Evolutionary conservation across 345 rosid species (phyloP).

Genomic region (Ceriops tagal): DNA sequence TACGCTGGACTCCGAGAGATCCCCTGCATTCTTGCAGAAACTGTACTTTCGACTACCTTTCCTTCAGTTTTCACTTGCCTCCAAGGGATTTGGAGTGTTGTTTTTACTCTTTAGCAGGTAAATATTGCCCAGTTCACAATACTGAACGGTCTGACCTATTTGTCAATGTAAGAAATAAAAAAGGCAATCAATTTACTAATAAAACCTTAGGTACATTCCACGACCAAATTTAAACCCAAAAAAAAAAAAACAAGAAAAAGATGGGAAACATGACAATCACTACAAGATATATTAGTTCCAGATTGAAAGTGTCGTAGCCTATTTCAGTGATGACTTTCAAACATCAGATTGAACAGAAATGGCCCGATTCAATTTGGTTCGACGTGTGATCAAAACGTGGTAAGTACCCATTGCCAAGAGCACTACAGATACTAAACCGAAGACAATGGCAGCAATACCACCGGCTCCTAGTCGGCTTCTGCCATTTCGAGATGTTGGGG

Average conservation of each 20-base stretch:
- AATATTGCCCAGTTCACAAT: too few species aligned
- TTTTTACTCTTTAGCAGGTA: too few species aligned
- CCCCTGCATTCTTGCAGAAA: too few species aligned
- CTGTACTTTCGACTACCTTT: too few species aligned
- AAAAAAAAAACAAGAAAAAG: not conserved
- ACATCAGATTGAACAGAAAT: conserved; percentile 38
- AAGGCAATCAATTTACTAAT: conserved; percentile 3
- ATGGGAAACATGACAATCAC: not conserved
- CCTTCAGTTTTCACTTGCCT: too few species aligned
- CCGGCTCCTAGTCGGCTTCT: conserved; percentile 33
- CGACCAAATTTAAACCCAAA: not conserved
- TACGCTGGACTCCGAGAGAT: too few species aligned
- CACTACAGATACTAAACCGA: conserved; percentile 42
- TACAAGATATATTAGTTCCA: not conserved
- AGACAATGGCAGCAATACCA: conserved; percentile 39
- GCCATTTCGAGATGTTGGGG: conserved; percentile 25
- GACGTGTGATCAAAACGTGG: conserved; percentile 30
- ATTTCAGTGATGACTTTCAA: conserved; percentile 13
- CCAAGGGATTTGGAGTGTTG: too few species aligned
- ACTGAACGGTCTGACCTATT: too few species aligned
- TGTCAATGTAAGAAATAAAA: not conserved
- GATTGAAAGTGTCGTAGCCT: not conserved
- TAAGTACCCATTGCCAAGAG: conserved; percentile 36
- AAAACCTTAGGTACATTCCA: not conserved
- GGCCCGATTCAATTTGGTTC: conserved; percentile 33